phyloP scores from a whole-genome alignment of 1,139 yeast species.

The Suhomyces ambrosiae region DNA sequence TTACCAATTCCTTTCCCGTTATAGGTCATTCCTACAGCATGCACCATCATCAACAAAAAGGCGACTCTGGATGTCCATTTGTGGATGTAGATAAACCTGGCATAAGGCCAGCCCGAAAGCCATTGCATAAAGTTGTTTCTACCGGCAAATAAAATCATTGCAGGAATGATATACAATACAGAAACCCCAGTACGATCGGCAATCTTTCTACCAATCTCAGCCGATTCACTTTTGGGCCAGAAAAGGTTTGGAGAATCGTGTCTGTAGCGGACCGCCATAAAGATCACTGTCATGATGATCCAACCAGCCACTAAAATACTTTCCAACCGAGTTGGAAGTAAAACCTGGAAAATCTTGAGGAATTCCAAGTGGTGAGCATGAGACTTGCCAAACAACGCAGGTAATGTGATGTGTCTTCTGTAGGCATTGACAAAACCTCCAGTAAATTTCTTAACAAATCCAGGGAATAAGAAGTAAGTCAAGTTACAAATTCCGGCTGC shows the following conservation, averaged over 20 bases:
- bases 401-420: conserved; percentile 48
- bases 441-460: conserved; percentile 30
- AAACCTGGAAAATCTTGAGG: conserved; percentile 33
- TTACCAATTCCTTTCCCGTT: conserved; percentile 39
- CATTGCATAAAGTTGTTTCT: conserved; percentile 67
- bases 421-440: conserved; percentile 36
- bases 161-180: conserved; percentile 51
- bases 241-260: conserved; percentile 36
- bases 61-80: conserved; percentile 62
- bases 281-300: conserved; percentile 47
- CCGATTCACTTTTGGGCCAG: conserved; percentile 28
- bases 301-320: conserved; percentile 33
- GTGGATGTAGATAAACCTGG: conserved; percentile 64
- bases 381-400: conserved; percentile 46
- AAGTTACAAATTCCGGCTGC: conserved; percentile 47
- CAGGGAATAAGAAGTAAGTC: conserved; percentile 38
- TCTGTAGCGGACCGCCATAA: conserved; percentile 43
- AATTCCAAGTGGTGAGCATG: conserved; percentile 43
- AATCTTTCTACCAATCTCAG: conserved; percentile 54
- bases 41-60: conserved; percentile 41
- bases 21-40: conserved; percentile 51
- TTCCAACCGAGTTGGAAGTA: conserved; percentile 70
- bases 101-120: conserved; percentile 66
- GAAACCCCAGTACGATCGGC: conserved; percentile 65
- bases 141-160: conserved; percentile 59